A percentile compares a stretch with the other conserved stretches of the same genome.
phyloP scores from a whole-genome alignment of 108 stramenopile genomes.

The Parietichytrium sp. region DNA sequence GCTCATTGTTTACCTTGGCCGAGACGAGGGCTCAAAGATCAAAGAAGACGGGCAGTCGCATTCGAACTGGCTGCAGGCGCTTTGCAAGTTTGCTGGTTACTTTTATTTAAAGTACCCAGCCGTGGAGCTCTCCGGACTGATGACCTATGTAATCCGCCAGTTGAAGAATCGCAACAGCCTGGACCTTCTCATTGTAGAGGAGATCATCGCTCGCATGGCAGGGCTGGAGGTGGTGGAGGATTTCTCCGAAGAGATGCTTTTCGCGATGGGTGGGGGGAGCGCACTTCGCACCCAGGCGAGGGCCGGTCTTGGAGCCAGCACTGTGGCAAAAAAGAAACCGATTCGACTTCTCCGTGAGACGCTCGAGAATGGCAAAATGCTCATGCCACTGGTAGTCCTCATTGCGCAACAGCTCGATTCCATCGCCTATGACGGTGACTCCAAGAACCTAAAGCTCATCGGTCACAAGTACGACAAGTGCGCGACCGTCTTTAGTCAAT shows the following conservation, averaged over 20 bases:
- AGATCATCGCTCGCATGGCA: constrained; percentile 20
- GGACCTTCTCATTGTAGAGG: background rate
- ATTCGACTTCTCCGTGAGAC: background rate
- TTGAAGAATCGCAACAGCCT: background rate
- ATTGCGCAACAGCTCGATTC: constrained; percentile 29
- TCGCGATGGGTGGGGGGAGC: constrained; percentile 19
- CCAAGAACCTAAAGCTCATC: constrained; percentile 3
- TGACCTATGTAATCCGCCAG: background rate
- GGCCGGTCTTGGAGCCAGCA: background rate
- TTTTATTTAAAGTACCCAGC: background rate
- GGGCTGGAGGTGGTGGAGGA: background rate
- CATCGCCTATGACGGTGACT: background rate
- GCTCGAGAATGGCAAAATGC: background rate
- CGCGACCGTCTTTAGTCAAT: constrained; percentile 6
- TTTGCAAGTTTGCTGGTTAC: constrained; percentile 23
- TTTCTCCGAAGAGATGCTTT: background rate
- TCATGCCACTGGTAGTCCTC: constrained; percentile 35
- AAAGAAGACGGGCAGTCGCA: constrained; percentile 36
- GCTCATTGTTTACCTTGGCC: constrained; percentile 66
- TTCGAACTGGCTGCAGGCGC: constrained; percentile 35
- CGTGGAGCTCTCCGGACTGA: constrained; percentile 18
- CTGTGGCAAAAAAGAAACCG: background rate
- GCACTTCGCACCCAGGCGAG: background rate
- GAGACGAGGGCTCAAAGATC: background rate
- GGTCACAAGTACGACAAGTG: constrained; percentile 33